Percentiles rank a stretch among this genome's conserved stretches.
Conservation (phyloP, 306 rosid genomes). For the Purshia tridentata region DNA sequence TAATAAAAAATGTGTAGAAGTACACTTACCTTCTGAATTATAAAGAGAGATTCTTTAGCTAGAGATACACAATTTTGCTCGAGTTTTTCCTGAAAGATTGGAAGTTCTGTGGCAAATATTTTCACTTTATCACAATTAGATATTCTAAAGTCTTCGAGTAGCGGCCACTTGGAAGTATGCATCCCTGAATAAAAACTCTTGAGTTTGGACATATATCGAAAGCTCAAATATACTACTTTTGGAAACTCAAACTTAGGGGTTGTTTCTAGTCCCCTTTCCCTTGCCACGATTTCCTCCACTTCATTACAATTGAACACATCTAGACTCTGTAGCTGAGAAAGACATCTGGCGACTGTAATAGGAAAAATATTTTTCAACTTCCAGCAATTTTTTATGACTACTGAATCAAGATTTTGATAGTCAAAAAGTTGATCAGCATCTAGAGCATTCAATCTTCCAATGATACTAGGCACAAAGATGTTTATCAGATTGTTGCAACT, state of each 20-base stretch:
- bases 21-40: constrained; percentile 18
- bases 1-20: too few species aligned
- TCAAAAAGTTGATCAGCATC: not conserved
- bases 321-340: constrained; percentile 14
- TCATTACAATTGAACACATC: constrained; percentile 15
- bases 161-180: constrained; percentile 23
- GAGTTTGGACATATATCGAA: not conserved
- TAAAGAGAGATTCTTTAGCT: not conserved
- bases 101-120: not conserved
- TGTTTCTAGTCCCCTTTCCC: constrained; percentile 4
- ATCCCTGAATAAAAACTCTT: constrained; percentile 21
- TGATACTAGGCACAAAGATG: not conserved
- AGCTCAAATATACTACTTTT: not conserved
- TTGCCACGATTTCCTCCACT: constrained; percentile 20
- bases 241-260: constrained; percentile 9
- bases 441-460: not conserved
- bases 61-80: not conserved
- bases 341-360: constrained; percentile 26
- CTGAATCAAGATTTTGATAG: constrained; percentile 17
- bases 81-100: not conserved
- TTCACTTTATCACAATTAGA: not conserved
- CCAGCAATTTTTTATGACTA: constrained; percentile 18
- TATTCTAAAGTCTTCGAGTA: not conserved
- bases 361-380: constrained; percentile 25
- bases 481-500: too few species aligned